A percentile compares a stretch with the other conserved stretches of the same genome.
Evolutionary conservation across 176 grass and related monocot species (phyloP).

Genomic region (Metroxylon sagu): DNA sequence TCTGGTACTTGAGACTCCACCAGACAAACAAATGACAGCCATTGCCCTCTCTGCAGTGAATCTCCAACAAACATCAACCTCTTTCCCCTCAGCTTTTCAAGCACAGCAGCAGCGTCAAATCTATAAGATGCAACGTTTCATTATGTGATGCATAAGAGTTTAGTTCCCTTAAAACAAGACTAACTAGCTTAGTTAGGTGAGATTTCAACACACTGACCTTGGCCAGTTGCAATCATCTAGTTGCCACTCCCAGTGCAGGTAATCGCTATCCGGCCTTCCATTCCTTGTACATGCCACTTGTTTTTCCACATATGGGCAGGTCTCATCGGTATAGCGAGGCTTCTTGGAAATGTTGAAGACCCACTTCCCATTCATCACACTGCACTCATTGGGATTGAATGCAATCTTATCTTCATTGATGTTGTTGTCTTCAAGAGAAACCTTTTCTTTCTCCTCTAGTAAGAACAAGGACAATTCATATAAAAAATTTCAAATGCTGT

Average conservation of each 20-base stretch:
- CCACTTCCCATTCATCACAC: constrained; percentile 54
- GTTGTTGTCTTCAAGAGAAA: background rate
- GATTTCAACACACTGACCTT: too few relatives aligned
- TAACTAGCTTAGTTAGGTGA: too few relatives aligned
- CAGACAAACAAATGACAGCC: constrained; percentile 56
- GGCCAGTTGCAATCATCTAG: too few relatives aligned
- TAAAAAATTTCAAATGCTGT: background rate
- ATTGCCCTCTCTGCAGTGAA: constrained; percentile 64
- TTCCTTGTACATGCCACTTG: too few relatives aligned
- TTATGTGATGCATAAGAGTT: too few relatives aligned
- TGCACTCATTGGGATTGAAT: constrained; percentile 25
- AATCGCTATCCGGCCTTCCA: too few relatives aligned
- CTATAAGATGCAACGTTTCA: too few relatives aligned
- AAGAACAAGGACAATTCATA: background rate
- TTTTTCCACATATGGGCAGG: too few relatives aligned
- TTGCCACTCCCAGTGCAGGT: too few relatives aligned
- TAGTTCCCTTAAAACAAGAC: too few relatives aligned
- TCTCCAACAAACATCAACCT: constrained; percentile 80
- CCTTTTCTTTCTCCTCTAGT: constrained; percentile 19
- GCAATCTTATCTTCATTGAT: constrained; percentile 6
- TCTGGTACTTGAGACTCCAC: constrained; percentile 42
- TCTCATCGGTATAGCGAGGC: too few relatives aligned
- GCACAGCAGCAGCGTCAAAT: constrained; percentile 10
- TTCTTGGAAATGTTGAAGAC: constrained; percentile 11
- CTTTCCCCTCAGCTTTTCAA: constrained; percentile 67